A percentile compares a stretch with the other conserved stretches of the same genome.
These are phyloP conservation scores for Lactifluus piperatus DNA, from an alignment of 768 basidiomycete genomes.

Conservation along the genomic window DNA sequence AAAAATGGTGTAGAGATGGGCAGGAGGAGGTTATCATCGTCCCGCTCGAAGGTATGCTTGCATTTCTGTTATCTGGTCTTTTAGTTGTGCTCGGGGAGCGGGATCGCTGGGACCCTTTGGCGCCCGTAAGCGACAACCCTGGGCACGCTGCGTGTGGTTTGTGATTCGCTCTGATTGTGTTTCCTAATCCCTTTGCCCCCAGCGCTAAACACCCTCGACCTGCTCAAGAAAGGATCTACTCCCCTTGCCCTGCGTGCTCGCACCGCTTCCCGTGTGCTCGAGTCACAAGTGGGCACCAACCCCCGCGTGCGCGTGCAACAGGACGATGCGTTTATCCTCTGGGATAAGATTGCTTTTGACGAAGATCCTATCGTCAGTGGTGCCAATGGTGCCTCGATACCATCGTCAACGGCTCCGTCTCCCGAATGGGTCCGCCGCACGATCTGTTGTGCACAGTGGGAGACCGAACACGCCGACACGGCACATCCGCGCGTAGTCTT, in stretches of 20 bases:
- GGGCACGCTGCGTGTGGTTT: not conserved
- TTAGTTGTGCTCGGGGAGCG: not conserved
- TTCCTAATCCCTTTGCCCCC: conserved; percentile 9
- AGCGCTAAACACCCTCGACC: conserved; percentile 88
- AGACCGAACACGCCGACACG: conserved; percentile 43
- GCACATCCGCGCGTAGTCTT: conserved; percentile 45
- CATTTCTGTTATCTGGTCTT: not conserved
- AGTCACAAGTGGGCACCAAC: conserved; percentile 79
- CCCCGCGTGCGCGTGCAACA: conserved; percentile 73
- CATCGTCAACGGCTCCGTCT: conserved; percentile 31
- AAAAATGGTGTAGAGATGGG: conserved; percentile 73
- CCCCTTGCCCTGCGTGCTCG: conserved; percentile 76
- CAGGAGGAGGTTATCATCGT: conserved; percentile 72
- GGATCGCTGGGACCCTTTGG: not conserved
- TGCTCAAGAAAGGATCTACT: conserved; percentile 85
- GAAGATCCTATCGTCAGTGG: conserved; percentile 18
- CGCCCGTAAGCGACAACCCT: not conserved
- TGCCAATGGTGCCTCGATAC: conserved; percentile 21
- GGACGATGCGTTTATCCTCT: conserved; percentile 74
- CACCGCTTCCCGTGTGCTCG: conserved; percentile 79
- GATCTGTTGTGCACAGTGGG: conserved; percentile 77
- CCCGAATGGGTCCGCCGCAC: conserved; percentile 84
- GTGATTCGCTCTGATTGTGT: not conserved
- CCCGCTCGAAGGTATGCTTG: conserved; percentile 73
- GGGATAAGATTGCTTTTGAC: conserved; percentile 63